Conservation (phyloP, 179 eudicot species). For the Carnegiea gigantea region DNA sequence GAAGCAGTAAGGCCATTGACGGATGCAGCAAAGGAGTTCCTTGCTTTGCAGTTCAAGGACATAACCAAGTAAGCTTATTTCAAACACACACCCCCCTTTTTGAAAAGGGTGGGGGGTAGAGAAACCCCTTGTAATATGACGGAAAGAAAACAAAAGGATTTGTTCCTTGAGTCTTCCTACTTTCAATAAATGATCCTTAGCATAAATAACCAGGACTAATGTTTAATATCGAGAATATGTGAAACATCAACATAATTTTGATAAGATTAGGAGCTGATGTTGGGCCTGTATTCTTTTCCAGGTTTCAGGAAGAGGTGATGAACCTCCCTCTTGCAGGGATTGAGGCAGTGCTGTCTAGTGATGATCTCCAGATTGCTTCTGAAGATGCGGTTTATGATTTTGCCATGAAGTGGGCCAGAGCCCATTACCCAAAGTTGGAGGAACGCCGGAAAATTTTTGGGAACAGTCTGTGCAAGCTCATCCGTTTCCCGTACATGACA, state of each 20-base stretch:
- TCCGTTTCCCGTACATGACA: conserved; percentile 82
- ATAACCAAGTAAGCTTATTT: conserved; percentile 53
- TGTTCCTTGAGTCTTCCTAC: neutral
- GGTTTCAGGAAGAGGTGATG: conserved; percentile 74
- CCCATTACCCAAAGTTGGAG: conserved; percentile 58
- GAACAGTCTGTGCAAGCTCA: conserved; percentile 43
- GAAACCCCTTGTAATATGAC: neutral
- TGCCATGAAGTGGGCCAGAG: conserved; percentile 69
- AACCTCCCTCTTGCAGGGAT: conserved; percentile 66
- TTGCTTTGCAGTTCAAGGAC: conserved; percentile 60
- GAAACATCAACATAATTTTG: too few species aligned
- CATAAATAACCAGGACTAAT: neutral
- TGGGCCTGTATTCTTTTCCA: conserved; percentile 24
- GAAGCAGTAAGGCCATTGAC: conserved; percentile 70
- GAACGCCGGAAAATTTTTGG: conserved; percentile 53
- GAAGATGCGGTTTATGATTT: conserved; percentile 82
- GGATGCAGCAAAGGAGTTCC: conserved; percentile 66
- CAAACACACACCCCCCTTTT: neutral
- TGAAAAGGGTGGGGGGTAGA: neutral
- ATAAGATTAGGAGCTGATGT: neutral
- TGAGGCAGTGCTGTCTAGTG: conserved; percentile 66
- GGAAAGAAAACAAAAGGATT: too few species aligned
- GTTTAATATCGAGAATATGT: neutral
- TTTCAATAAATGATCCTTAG: neutral
- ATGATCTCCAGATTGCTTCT: conserved; percentile 68